Conservation (phyloP, 1,284 basidiomycete genomes). For the Schizophyllum amplum region DNA sequence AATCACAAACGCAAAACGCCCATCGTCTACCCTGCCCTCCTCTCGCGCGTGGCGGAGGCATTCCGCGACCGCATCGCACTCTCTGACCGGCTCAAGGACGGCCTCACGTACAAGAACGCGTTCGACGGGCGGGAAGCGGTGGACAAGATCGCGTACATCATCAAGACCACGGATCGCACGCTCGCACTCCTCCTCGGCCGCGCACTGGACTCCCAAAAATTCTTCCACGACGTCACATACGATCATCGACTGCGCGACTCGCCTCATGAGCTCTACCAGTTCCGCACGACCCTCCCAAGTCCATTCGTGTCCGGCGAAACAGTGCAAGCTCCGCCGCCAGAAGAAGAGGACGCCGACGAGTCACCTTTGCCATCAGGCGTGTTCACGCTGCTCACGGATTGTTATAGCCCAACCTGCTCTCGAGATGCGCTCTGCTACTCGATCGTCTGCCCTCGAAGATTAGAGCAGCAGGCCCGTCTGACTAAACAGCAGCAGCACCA, state of each 20-base stretch:
- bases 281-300: conserved; percentile 66
- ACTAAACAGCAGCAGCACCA: conserved; percentile 86
- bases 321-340: conserved; percentile 8
- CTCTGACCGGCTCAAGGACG: conserved; percentile 85
- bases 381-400: conserved; percentile 94
- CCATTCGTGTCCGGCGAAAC: conserved; percentile 77
- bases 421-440: conserved; percentile 92
- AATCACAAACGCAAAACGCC: conserved; percentile 38
- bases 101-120: conserved; percentile 90
- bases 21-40: conserved; percentile 87
- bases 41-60: conserved; percentile 91
- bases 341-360: conserved; percentile 30
- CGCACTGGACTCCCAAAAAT: conserved; percentile 96
- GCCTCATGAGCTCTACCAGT: conserved; percentile 88
- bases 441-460: conserved; percentile 88
- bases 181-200: conserved; percentile 90
- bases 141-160: conserved; percentile 93
- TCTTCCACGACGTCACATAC: conserved; percentile 99
- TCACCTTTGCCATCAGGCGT: conserved; percentile 88
- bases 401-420: conserved; percentile 97
- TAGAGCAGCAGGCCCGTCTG: conserved; percentile 90
- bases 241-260: conserved; percentile 94
- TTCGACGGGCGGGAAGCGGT: conserved; percentile 98
- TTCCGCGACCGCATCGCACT: conserved; percentile 80
- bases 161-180: conserved; percentile 97